phyloP scores from a whole-genome alignment of 2,329 filamentous ascomycete genomes.

The Cadophora sp. region DNA sequence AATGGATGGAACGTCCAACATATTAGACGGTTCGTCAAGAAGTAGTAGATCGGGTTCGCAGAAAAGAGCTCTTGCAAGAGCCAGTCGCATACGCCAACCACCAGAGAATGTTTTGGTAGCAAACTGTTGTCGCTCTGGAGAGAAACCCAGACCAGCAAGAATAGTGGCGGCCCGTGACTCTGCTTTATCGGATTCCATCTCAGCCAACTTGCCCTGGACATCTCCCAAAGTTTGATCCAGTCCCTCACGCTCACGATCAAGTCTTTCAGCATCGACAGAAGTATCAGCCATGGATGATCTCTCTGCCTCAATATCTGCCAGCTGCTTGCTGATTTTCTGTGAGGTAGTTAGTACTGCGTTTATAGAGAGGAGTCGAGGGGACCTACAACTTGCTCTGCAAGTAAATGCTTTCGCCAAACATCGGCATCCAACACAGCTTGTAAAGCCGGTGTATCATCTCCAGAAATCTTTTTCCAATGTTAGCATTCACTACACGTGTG shows the following conservation, averaged over 20 bases:
- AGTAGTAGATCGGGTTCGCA: conserved; percentile 95
- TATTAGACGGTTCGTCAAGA: conserved; percentile 99
- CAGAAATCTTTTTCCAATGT: conserved; percentile 70
- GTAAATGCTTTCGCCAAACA: conserved; percentile 95
- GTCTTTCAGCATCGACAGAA: conserved; percentile 81
- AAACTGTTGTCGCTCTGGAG: conserved; percentile 86
- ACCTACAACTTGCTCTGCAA: conserved; percentile 83
- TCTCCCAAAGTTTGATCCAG: conserved; percentile 91
- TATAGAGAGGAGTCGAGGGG: conserved; percentile 17
- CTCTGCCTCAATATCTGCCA: conserved; percentile 79
- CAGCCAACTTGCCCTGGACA: conserved; percentile 87
- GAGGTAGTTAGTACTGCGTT: conserved; percentile 10
- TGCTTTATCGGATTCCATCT: conserved; percentile 99
- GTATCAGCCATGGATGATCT: conserved; percentile 86
- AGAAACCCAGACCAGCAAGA: conserved; percentile 95
- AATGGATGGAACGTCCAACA: conserved; percentile 99
- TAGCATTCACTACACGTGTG: neutral
- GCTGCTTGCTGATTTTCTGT: conserved; percentile 76
- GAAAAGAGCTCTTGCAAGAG: conserved; percentile 92
- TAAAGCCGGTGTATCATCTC: conserved; percentile 92
- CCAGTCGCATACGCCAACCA: conserved; percentile 99
- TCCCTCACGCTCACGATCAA: conserved; percentile 88
- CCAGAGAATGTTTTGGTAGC: conserved; percentile 98
- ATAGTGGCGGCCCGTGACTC: conserved; percentile 96
- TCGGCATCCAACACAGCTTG: conserved; percentile 97